Evolutionary conservation across 768 basidiomycete genomes (phyloP), one percentile per base, ranked within the genome.

Genomic region (Boletus rufocinnamomeus): DNA sequence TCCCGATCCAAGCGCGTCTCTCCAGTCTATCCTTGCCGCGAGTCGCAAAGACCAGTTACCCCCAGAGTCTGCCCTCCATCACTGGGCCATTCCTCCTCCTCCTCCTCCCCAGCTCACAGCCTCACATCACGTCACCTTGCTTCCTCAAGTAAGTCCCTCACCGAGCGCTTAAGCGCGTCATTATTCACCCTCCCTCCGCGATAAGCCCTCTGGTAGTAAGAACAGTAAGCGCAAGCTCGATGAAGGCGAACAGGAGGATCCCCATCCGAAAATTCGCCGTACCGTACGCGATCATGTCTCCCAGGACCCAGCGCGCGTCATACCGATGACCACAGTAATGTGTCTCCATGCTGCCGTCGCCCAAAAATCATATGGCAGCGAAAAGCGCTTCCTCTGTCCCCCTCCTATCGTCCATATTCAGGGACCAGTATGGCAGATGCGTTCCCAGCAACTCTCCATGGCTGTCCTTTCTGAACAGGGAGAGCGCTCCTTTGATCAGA

Each of bases 281-380:
- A 89, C 90, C 63, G 88, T 91, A 50, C 87, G 87, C 72, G 88
- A 91, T 73, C 89, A 91, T 71, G 83, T 91, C 63, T 84, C 84
- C 35, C 87, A 88, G 67, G 88, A 91, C 66, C 85, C 86, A 10
- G 72, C 83, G 50, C 87, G 87, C 62, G 84, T 88, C 64, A 83
- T 90, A 76, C 88, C 89, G 59, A 93, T 94, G 92, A 93, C 92
- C 38, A 93, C 91, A 40, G 90, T 94, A 34, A 84, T 93, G 60
- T 93, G 91, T 64, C 80, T 95, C 53, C 94, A 96, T 68, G 93
- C 94, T 27, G 92, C 91, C 34, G 93, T 95, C 51, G 95, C 93
- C 2, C 95, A 97, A 77, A 97, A 97, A 77, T 95, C 93, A 13
- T 97, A 97, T 70, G 93, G 93, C 52, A 93, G 89, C 72, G 95